Evolutionary conservation across 768 basidiomycete species (phyloP).

Genomic region (Suillus variegatus): DNA sequence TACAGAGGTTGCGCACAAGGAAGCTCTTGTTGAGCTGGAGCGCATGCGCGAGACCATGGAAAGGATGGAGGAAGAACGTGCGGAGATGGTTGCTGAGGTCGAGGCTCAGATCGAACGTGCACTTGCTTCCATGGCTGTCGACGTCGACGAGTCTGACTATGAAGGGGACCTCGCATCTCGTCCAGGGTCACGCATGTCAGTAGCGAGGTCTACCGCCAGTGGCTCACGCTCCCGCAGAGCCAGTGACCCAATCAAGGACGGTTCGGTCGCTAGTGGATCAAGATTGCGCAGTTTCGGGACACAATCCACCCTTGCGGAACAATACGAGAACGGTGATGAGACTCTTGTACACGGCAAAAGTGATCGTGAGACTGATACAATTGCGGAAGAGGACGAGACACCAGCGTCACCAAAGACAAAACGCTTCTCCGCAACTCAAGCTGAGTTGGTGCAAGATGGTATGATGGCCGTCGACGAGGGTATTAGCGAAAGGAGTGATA

Average conservation of each 20-base stretch:
- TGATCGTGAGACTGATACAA: constrained; percentile 52
- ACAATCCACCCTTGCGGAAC: constrained; percentile 78
- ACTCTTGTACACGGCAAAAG: constrained; percentile 36
- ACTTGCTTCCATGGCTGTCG: constrained; percentile 81
- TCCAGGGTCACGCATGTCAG: constrained; percentile 66
- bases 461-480: constrained; percentile 88
- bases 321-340: constrained; percentile 50
- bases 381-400: constrained; percentile 57
- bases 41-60: constrained; percentile 86
- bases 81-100: constrained; percentile 90
- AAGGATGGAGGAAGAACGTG: constrained; percentile 83
- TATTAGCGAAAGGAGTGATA: constrained; percentile 82
- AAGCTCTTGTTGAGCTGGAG: constrained; percentile 79
- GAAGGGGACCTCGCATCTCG: constrained; percentile 56
- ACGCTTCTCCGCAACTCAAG: constrained; percentile 73
- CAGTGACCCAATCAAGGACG: constrained; percentile 58
- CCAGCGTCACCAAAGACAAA: constrained; percentile 58
- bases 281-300: constrained; percentile 73
- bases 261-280: constrained; percentile 22
- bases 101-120: constrained; percentile 90
- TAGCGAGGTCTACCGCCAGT: constrained; percentile 43
- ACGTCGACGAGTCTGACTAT: constrained; percentile 73
- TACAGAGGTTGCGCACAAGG: constrained; percentile 79
- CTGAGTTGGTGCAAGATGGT: constrained; percentile 67
- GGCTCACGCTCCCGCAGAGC: constrained; percentile 57